Evolutionary conservation across 2,329 filamentous ascomycete species (phyloP).

Genomic region (Onygenales sp.): DNA sequence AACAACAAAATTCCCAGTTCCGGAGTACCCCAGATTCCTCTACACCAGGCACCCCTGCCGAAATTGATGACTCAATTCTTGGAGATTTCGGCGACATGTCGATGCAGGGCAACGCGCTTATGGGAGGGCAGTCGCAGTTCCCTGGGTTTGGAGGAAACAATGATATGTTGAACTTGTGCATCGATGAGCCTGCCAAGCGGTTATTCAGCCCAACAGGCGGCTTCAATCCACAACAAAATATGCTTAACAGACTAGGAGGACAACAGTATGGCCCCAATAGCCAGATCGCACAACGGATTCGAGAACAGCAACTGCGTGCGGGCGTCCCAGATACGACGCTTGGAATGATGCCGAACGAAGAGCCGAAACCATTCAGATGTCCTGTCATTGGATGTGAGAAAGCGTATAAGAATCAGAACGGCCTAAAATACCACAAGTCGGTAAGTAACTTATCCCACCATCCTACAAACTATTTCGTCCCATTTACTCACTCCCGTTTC

Average conservation of each 20-base stretch:
- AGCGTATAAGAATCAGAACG: constrained; percentile 99
- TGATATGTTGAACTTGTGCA: constrained; percentile 54
- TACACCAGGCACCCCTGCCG: constrained; percentile 58
- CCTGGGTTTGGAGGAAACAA: constrained; percentile 33
- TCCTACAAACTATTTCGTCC: constrained; percentile 3
- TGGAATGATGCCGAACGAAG: constrained; percentile 56
- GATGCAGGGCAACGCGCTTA: constrained; percentile 35
- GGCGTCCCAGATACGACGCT: constrained; percentile 40
- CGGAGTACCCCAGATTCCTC: constrained; percentile 55
- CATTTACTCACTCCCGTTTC: background rate
- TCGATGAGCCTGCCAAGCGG: constrained; percentile 90
- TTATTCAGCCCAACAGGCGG: constrained; percentile 78
- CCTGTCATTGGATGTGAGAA: constrained; percentile 98
- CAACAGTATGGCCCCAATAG: constrained; percentile 68
- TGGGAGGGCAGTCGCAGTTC: constrained; percentile 31
- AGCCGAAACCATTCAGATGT: constrained; percentile 95
- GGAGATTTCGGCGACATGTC: constrained; percentile 54
- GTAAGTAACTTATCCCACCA: constrained; percentile 37
- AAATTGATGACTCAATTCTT: constrained; percentile 65
- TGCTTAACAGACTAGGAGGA: constrained; percentile 65
- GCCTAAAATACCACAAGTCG: constrained; percentile 78
- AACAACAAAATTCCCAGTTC: constrained; percentile 47
- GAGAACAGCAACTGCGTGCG: constrained; percentile 54
- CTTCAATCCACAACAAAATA: constrained; percentile 58
- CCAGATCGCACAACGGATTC: constrained; percentile 58